A percentile compares a stretch with the other conserved stretches of the same genome.
Evolutionary conservation across 768 basidiomycete genomes (phyloP).

Genomic region (Leccinum boreale): DNA sequence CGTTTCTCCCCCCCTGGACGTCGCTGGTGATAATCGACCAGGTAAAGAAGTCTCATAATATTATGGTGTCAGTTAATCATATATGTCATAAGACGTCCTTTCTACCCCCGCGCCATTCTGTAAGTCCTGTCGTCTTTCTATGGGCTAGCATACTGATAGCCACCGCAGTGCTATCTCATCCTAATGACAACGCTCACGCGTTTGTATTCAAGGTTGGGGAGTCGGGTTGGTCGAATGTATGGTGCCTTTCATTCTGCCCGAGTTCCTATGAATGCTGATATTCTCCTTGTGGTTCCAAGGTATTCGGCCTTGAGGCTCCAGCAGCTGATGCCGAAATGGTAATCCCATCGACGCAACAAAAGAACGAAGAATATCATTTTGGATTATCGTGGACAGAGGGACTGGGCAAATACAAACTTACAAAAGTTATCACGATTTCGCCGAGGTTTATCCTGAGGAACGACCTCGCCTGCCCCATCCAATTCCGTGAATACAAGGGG

Average conservation of each 20-base stretch:
- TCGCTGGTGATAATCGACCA: conserved; percentile 74
- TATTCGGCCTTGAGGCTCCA: conserved; percentile 89
- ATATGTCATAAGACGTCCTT: conserved; percentile 39
- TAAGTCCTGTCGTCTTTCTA: conserved; percentile 40
- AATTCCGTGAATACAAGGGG: conserved; percentile 83
- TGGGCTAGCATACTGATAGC: conserved; percentile 5
- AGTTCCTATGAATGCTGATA: conserved; percentile 4
- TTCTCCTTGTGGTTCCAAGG: conserved; percentile 36
- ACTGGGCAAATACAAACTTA: conserved; percentile 94
- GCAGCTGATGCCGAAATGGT: conserved; percentile 84
- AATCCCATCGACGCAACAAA: conserved; percentile 59
- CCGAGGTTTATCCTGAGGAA: conserved; percentile 93
- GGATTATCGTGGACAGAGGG: conserved; percentile 94
- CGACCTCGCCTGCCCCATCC: conserved; percentile 61
- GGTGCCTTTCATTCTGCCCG: conserved; percentile 2
- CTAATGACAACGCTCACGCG: conserved; percentile 75
- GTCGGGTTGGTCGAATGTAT: conserved; percentile 87
- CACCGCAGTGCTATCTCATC: conserved; percentile 77
- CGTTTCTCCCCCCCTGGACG: conserved; percentile 63
- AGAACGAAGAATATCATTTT: conserved; percentile 67
- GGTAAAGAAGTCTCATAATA: conserved; percentile 38
- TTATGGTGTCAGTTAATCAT: conserved; percentile 18
- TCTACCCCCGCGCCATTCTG: conserved; percentile 71
- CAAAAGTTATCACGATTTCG: conserved; percentile 87
- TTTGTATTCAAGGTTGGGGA: conserved; percentile 78